Evolutionary conservation across 1,284 basidiomycete species (phyloP).

Genomic region (Termitomyces sp.): DNA sequence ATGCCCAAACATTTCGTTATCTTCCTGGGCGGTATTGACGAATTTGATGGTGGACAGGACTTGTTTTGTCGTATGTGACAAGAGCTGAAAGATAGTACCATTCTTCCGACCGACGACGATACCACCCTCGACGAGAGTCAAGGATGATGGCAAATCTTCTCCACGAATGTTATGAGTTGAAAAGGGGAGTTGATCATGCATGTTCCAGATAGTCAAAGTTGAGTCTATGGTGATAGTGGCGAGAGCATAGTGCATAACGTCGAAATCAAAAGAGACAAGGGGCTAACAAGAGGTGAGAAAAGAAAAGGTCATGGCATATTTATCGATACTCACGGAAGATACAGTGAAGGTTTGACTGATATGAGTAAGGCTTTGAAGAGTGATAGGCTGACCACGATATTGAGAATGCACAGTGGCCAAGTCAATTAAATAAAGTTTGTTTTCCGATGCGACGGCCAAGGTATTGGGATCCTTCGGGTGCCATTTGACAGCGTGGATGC

Average conservation of each 20-base stretch:
- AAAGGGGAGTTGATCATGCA: slow-evolving; percentile 67
- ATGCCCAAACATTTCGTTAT: slow-evolving; percentile 80
- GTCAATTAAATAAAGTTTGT: slow-evolving; percentile 69
- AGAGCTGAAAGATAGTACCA: slow-evolving; percentile 73
- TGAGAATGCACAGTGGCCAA: slow-evolving; percentile 56
- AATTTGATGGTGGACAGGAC: slow-evolving; percentile 78
- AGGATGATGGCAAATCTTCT: slow-evolving; percentile 71
- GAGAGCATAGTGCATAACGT: slow-evolving; percentile 64
- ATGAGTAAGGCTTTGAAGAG: slow-evolving; percentile 60
- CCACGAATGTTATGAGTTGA: slow-evolving; percentile 69
- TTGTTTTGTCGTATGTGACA: slow-evolving; percentile 62
- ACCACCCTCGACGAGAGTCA: slow-evolving; percentile 75
- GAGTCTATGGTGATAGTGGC: slow-evolving; percentile 78
- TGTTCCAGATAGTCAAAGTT: slow-evolving; percentile 72
- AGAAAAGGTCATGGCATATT: neutral
- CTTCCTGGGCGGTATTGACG: slow-evolving; percentile 59
- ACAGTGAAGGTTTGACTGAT: slow-evolving; percentile 63
- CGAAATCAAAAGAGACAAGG: slow-evolving; percentile 77
- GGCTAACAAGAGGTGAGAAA: slow-evolving; percentile 37
- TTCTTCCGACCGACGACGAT: slow-evolving; percentile 76
- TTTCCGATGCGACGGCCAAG: slow-evolving; percentile 73
- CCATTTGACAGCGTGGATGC: slow-evolving; percentile 77
- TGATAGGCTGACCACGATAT: slow-evolving; percentile 52
- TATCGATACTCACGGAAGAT: slow-evolving; percentile 51
- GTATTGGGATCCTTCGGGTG: slow-evolving; percentile 70